These are phyloP conservation scores for Trebouxia gelatinosa DNA, from an alignment of 163 green algal genomes.

Conservation along the genomic window DNA sequence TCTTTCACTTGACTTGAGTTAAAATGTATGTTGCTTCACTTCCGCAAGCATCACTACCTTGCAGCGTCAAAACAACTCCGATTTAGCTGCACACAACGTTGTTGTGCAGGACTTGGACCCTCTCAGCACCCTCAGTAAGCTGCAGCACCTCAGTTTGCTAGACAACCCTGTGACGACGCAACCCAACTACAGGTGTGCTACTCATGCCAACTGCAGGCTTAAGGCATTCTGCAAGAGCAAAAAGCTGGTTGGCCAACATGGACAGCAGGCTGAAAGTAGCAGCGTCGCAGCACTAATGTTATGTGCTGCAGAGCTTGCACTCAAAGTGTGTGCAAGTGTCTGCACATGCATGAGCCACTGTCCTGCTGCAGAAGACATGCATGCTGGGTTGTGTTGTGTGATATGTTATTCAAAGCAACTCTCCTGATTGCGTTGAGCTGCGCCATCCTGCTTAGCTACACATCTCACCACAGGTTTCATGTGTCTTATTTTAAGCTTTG, in stretches of 20 bases:
- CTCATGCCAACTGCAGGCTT: not conserved
- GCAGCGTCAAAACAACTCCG: too few relatives aligned
- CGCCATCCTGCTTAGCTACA: too few relatives aligned
- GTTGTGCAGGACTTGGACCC: conserved; percentile 85
- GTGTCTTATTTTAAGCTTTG: not conserved
- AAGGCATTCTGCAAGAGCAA: too few relatives aligned
- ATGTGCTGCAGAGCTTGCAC: not conserved
- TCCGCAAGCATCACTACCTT: too few relatives aligned
- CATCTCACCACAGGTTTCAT: too few relatives aligned
- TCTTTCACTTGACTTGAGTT: too few relatives aligned
- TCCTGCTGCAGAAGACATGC: not conserved
- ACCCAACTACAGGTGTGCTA: conserved; percentile 74
- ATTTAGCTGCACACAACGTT: too few relatives aligned
- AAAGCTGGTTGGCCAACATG: too few relatives aligned
- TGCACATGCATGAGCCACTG: not conserved
- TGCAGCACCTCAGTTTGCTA: conserved; percentile 81
- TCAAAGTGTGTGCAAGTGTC: not conserved
- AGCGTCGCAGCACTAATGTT: not conserved
- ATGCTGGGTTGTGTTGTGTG: not conserved
- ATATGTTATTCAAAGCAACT: too few relatives aligned
- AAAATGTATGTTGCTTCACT: too few relatives aligned
- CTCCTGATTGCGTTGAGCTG: too few relatives aligned
- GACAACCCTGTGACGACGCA: conserved; percentile 90
- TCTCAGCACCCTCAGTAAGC: conserved; percentile 64
- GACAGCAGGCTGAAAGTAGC: too few relatives aligned